Evolutionary conservation across 176 grass and related monocot species (phyloP).

Genomic region (Melocanna baccifera): DNA sequence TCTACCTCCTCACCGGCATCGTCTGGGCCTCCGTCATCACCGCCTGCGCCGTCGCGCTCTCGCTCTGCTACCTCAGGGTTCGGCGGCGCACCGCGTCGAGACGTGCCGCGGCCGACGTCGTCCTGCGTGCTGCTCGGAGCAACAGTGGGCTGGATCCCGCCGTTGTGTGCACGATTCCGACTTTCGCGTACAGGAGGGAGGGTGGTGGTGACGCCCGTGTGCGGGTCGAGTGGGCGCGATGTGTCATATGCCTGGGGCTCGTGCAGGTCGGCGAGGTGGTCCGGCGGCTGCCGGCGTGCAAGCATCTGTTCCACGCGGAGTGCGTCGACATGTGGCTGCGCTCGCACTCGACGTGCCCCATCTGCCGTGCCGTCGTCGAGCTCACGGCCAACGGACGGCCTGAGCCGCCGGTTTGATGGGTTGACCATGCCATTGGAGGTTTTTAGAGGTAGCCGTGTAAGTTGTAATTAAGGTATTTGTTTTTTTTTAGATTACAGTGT

Average conservation of each 20-base stretch:
- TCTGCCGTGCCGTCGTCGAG: constrained; percentile 39
- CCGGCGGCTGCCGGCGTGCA: constrained; percentile 32
- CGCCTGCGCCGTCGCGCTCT: constrained; percentile 7
- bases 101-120: background rate
- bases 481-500: background rate
- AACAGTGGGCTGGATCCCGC: background rate
- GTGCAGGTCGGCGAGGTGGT: constrained; percentile 44
- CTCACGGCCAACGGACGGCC: background rate
- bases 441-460: background rate
- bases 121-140: background rate
- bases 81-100: background rate
- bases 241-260: constrained; percentile 47
- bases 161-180: background rate
- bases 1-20: constrained; percentile 39
- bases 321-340: constrained; percentile 38
- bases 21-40: constrained; percentile 36
- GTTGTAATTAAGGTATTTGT: background rate
- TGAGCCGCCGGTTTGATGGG: constrained; percentile 14
- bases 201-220: background rate
- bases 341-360: constrained; percentile 38
- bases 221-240: constrained; percentile 45
- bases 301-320: constrained; percentile 32
- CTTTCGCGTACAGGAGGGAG: constrained; percentile 42
- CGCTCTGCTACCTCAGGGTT: background rate
- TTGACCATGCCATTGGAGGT: background rate